phyloP scores from a whole-genome alignment of 257 asterid genomes.

The Craterostigma plantagineum region DNA sequence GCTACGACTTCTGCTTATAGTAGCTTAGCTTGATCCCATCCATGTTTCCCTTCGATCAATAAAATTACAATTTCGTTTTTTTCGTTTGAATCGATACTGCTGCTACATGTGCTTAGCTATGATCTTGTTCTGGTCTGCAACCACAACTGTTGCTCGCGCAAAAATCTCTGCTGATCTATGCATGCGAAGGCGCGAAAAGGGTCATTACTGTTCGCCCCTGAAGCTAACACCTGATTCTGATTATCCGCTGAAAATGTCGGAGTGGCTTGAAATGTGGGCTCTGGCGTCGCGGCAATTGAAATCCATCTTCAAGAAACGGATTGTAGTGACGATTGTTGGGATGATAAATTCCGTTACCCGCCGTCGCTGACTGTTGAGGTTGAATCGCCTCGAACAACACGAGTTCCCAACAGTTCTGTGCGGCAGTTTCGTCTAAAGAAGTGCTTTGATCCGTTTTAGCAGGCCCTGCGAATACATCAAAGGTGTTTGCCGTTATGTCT shows the following conservation, averaged over 20 bases:
- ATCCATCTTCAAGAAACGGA: slow-evolving; percentile 26
- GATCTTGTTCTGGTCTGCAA: slow-evolving; percentile 34
- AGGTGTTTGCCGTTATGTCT: slow-evolving; percentile 4
- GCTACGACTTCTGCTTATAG: too few species aligned
- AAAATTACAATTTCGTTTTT: too few species aligned
- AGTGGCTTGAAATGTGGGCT: slow-evolving; percentile 7
- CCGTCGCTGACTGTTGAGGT: slow-evolving; percentile 2
- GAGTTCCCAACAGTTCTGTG: slow-evolving; percentile 17
- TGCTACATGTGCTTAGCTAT: slow-evolving; percentile 21
- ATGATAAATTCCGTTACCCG: not conserved
- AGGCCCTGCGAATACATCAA: slow-evolving; percentile 1
- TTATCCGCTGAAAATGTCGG: slow-evolving; percentile 19
- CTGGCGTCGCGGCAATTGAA: slow-evolving; percentile 2
- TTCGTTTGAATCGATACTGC: too few species aligned
- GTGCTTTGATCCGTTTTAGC: not conserved
- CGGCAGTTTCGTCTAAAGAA: not conserved
- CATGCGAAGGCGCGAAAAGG: slow-evolving; percentile 16
- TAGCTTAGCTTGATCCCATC: too few species aligned
- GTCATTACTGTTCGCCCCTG: slow-evolving; percentile 13
- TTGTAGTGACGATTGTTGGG: slow-evolving; percentile 15
- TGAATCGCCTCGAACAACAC: slow-evolving; percentile 8
- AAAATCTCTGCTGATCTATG: slow-evolving; percentile 14
- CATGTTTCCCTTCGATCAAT: too few species aligned
- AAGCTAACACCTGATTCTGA: not conserved
- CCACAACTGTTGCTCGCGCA: slow-evolving; percentile 31